These are phyloP conservation scores for Rosellinia necatrix DNA, from an alignment of 2,329 filamentous ascomycete species.

Conservation along the genomic window DNA sequence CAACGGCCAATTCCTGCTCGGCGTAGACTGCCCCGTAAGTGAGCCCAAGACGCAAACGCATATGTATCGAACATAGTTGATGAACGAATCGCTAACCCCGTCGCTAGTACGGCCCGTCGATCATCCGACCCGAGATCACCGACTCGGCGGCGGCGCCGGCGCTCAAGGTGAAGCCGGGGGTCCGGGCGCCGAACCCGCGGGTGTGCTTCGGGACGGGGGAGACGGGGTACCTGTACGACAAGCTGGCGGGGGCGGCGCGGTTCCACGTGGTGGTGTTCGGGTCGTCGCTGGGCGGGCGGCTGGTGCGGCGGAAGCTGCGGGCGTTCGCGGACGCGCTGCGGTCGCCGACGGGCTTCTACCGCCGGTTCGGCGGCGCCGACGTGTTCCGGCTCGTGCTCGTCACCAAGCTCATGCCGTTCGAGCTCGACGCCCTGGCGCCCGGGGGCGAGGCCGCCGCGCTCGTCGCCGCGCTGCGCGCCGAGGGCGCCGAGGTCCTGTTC, in stretches of 20 bases:
- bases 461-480: slow-evolving; percentile 4
- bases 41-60: no score
- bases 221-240: slow-evolving; percentile 42
- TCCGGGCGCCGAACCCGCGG: slow-evolving; percentile 40
- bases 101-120: slow-evolving; percentile 30
- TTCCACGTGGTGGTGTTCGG: slow-evolving; percentile 42
- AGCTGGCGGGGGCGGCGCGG: slow-evolving; percentile 30
- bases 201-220: slow-evolving; percentile 31
- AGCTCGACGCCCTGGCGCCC: slow-evolving; percentile 18
- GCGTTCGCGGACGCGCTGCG: slow-evolving; percentile 27
- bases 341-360: slow-evolving; percentile 33
- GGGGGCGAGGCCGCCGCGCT: not conserved
- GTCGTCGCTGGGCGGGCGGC: slow-evolving; percentile 29
- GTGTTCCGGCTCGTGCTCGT: slow-evolving; percentile 41
- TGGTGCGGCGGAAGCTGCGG: slow-evolving; percentile 20
- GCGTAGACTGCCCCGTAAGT: slow-evolving; percentile 36
- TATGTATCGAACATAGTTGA: no score
- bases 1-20: slow-evolving; percentile 37
- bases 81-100: no score
- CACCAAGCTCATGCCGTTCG: slow-evolving; percentile 35
- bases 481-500: slow-evolving; percentile 14
- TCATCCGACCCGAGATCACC: not conserved
- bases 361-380: slow-evolving; percentile 31
- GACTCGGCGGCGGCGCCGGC: slow-evolving; percentile 4
- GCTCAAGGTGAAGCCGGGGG: slow-evolving; percentile 34